These are phyloP conservation scores for Cladosporium sp. DNA, from an alignment of 2,329 filamentous ascomycete species.

Conservation along the genomic window DNA sequence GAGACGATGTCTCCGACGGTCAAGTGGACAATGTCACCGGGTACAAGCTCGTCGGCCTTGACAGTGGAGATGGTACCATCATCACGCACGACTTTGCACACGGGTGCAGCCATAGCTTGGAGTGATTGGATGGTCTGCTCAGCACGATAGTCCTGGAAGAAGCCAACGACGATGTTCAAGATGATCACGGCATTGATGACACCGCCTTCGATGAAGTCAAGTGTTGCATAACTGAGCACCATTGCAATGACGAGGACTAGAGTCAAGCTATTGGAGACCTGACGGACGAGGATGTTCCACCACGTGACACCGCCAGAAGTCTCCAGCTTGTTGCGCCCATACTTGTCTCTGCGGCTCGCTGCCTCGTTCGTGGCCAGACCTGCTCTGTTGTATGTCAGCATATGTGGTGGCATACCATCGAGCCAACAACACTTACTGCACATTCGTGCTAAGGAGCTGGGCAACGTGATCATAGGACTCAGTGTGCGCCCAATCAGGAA, in stretches of 20 bases:
- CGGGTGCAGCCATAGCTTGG: constrained; percentile 52
- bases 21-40: constrained; percentile 62
- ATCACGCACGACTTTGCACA: constrained; percentile 53
- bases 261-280: constrained; percentile 36
- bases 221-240: constrained; percentile 54
- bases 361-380: constrained; percentile 23
- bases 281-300: constrained; percentile 32
- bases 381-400: constrained; percentile 16
- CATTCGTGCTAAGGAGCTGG: neutral
- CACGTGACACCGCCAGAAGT: constrained; percentile 26
- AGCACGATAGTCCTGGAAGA: constrained; percentile 57
- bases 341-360: constrained; percentile 19
- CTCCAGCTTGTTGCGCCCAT: constrained; percentile 29
- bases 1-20: constrained; percentile 65
- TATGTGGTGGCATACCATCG: neutral
- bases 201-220: constrained; percentile 58
- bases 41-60: constrained; percentile 57
- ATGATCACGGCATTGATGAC: constrained; percentile 56
- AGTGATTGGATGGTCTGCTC: constrained; percentile 58
- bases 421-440: neutral
- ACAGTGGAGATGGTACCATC: constrained; percentile 48
- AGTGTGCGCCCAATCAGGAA: constrained; percentile 4
- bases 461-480: constrained; percentile 2
- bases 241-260: constrained; percentile 53
- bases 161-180: constrained; percentile 57